Evolutionary conservation across 768 basidiomycete genomes (phyloP).

Genomic region (Asterophora parasitica): DNA sequence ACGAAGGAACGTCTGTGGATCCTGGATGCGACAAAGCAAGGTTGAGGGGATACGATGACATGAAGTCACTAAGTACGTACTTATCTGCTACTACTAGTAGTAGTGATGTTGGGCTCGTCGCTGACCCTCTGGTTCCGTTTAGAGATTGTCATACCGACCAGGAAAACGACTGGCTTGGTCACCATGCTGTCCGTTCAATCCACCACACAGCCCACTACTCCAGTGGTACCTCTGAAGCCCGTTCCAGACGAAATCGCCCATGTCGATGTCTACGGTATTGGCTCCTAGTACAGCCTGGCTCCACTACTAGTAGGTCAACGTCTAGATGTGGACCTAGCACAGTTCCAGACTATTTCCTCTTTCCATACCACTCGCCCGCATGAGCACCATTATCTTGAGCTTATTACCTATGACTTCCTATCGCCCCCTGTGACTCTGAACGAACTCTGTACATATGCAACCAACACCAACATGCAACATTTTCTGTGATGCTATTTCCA

Average conservation of each 20-base stretch:
- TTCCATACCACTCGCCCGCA: no score
- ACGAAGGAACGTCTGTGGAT: constrained; percentile 82
- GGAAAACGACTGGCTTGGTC: constrained; percentile 8
- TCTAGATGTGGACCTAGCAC: no score
- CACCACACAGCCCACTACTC: constrained; percentile 5
- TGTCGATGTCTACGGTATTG: constrained; percentile 5
- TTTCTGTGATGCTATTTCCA: no score
- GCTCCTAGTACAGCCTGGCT: constrained; percentile 1
- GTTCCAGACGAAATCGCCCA: background rate
- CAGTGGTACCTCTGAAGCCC: background rate
- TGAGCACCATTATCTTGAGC: no score
- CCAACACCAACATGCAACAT: no score
- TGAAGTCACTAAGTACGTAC: constrained; percentile 13
- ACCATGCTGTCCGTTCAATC: background rate
- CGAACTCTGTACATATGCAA: no score
- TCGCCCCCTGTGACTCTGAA: no score
- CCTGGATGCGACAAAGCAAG: constrained; percentile 51
- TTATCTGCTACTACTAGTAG: no score
- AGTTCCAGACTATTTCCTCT: no score
- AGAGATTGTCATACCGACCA: constrained; percentile 16
- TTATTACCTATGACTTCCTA: no score
- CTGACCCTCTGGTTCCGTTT: background rate
- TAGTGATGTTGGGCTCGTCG: no score
- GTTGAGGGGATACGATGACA: constrained; percentile 14
- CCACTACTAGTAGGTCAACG: no score